Evolutionary conservation across 2,329 filamentous ascomycete species (phyloP), one percentile per base, ranked within the genome.

Genomic region (Claviceps fusiformis): DNA sequence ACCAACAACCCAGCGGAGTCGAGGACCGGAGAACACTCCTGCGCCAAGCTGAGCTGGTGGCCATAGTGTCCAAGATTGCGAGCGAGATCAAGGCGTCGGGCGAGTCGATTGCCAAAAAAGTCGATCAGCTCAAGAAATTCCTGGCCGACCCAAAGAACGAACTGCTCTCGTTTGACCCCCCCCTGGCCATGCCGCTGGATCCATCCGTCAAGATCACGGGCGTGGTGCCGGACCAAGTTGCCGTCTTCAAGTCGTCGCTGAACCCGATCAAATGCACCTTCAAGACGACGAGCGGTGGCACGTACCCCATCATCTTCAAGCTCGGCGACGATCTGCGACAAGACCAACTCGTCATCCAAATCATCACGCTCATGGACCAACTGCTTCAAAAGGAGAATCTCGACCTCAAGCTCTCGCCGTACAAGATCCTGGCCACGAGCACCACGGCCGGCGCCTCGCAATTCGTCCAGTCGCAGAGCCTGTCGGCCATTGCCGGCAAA

Each of bases 321-420:
- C 90, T 90, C 1, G 93, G 93, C 41, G 93, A 98, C 66, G 93
- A 98, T 67, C 76, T 98, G 53, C 87, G 93, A 15, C 93, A 98
- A 70, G 93, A 98, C 65, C 93, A 98, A 67, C 81, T 98, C 2
- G 92, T 98, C 41, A 95, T 98, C 54, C 93, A 83, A 65, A 97
- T 97, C 65, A 96, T 98, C 67, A 95, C 89, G 0, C 79, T 98
- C 17, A 98, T 98, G 93, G 93, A 98, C 64, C 88, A 92, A 56
- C 81, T 98, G 1, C 78, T 98, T 5, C 88, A 89, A 57, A 96
- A 97, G 65, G 93, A 98, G 67, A 97, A 98, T 58, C 76, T 98
- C 10, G 93, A 98, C 65, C 78, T 98, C 48, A 96, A 95, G 66
- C 78, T 98, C 1, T 92, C 92, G 0, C 93, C 93, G 0, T 98